These are phyloP conservation scores for Candida germanica DNA, from an alignment of 805 yeast genomes.

Conservation along the genomic window DNA sequence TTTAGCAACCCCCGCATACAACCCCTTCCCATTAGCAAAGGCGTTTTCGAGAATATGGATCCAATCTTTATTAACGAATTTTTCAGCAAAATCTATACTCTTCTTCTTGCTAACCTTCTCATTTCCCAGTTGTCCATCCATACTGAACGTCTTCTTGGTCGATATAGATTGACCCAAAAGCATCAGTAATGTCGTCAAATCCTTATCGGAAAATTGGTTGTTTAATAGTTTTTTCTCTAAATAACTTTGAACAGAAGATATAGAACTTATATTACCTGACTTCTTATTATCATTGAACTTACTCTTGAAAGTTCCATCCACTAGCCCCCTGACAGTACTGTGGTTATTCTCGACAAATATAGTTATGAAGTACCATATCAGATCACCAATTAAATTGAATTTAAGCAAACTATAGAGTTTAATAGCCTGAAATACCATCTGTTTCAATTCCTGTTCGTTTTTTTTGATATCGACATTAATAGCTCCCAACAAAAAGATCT, in stretches of 20 bases:
- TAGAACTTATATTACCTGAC: constrained; percentile 47
- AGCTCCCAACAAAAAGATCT: constrained; percentile 66
- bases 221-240: constrained; percentile 46
- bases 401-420: constrained; percentile 52
- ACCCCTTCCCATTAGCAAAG: constrained; percentile 55
- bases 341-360: constrained; percentile 49
- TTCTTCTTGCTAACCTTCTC: constrained; percentile 24
- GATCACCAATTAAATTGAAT: constrained; percentile 55
- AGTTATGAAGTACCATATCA: constrained; percentile 62
- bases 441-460: constrained; percentile 48
- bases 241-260: constrained; percentile 49
- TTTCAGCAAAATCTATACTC: constrained; percentile 45
- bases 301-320: constrained; percentile 53
- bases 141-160: constrained; percentile 16
- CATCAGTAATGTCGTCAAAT: constrained; percentile 43
- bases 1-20: constrained; percentile 44
- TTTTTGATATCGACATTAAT: constrained; percentile 64
- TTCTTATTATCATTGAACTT: constrained; percentile 46
- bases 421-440: constrained; percentile 49
- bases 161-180: constrained; percentile 42
- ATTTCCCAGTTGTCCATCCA: constrained; percentile 6
- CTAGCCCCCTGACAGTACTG: constrained; percentile 45
- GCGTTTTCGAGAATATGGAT: constrained; percentile 54
- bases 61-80: constrained; percentile 57
- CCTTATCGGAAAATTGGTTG: constrained; percentile 44